Conservation (phyloP, 2,329 filamentous ascomycete genomes). For the Exophiala viscosa region DNA sequence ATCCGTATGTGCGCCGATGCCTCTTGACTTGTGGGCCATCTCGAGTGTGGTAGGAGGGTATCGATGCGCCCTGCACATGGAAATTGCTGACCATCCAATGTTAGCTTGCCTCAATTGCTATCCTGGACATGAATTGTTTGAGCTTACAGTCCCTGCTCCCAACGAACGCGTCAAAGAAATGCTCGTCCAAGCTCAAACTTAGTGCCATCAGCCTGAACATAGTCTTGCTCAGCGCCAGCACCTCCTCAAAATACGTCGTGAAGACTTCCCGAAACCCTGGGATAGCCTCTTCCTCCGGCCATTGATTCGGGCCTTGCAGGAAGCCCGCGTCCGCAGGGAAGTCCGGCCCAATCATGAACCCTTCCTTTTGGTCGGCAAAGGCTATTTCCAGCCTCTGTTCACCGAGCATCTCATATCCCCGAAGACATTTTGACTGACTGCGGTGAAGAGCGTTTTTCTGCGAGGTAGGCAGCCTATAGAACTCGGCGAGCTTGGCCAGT, state of each 20-base stretch:
- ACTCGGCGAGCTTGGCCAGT: not conserved
- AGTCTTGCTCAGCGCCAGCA: conserved; percentile 49
- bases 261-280: conserved; percentile 45
- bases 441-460: conserved; percentile 1
- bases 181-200: conserved; percentile 51
- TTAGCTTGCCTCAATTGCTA: conserved; percentile 36
- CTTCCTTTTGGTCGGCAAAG: conserved; percentile 43
- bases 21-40: conserved; percentile 34
- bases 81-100: conserved; percentile 23
- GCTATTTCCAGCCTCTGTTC: conserved; percentile 1
- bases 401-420: conserved; percentile 4
- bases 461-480: not conserved
- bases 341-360: conserved; percentile 43
- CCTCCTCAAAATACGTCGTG: conserved; percentile 46
- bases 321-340: conserved; percentile 35
- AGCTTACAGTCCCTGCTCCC: conserved; percentile 30
- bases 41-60: conserved; percentile 9
- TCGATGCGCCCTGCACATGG: conserved; percentile 10
- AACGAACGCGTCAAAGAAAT: conserved; percentile 54
- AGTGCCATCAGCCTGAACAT: conserved; percentile 54
- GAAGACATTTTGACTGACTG: conserved; percentile 1
- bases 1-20: conserved; percentile 40
- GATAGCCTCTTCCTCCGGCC: conserved; percentile 15
- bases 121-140: conserved; percentile 43
- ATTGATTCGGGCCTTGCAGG: conserved; percentile 19